Conservation (phyloP, 257 asterid genomes). For the Orobanche coerulescens region DNA sequence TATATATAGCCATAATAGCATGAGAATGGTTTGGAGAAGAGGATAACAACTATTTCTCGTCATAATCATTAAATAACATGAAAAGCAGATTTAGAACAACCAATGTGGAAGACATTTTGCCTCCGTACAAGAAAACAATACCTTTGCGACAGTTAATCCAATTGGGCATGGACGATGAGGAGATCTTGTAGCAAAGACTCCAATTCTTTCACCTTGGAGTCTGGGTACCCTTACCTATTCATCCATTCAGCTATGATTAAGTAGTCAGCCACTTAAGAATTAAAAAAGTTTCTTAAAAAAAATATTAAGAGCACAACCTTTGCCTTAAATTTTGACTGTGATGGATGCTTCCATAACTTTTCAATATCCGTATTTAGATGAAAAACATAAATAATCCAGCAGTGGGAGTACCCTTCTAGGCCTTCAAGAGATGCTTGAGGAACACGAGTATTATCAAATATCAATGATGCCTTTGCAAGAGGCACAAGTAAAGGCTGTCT, state of each 20-base stretch:
- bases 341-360: conserved; percentile 84
- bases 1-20: too few relatives aligned
- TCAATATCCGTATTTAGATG: conserved; percentile 89
- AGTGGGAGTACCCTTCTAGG: conserved; percentile 80
- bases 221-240: conserved; percentile 86
- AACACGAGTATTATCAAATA: conserved; percentile 60
- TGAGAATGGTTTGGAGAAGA: too few relatives aligned
- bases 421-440: conserved; percentile 89
- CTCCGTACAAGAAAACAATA: conserved; percentile 21
- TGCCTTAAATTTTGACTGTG: conserved; percentile 78
- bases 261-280: neutral
- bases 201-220: conserved; percentile 75
- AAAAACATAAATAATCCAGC: conserved; percentile 90
- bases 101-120: neutral
- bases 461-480: conserved; percentile 74
- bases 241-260: conserved; percentile 13
- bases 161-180: conserved; percentile 99
- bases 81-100: neutral
- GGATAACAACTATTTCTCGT: too few relatives aligned
- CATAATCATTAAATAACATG: neutral
- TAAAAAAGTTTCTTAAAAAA: neutral
- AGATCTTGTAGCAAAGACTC: conserved; percentile 92
- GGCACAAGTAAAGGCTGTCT: conserved; percentile 97
- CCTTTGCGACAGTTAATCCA: conserved; percentile 98
- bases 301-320: conserved; percentile 48